These are phyloP conservation scores for Phytophthora cactorum DNA, from an alignment of 352 stramenopile species.

Conservation along the genomic window DNA sequence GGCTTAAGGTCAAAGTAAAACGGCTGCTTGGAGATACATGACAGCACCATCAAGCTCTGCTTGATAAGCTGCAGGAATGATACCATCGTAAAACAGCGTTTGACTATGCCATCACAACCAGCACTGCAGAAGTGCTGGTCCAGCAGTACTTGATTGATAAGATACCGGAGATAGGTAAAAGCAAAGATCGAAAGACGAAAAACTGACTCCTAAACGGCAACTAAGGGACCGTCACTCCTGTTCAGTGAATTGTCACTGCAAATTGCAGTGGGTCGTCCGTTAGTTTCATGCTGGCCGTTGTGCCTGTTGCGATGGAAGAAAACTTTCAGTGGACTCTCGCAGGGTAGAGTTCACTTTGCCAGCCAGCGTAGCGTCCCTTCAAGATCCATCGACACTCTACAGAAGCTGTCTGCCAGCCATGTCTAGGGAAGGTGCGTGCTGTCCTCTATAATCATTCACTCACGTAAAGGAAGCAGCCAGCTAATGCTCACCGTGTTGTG, in stretches of 20 bases:
- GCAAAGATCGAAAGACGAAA: not conserved
- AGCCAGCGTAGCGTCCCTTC: slow-evolving; percentile 15
- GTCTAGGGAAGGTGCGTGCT: slow-evolving; percentile 21
- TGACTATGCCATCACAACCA: not conserved
- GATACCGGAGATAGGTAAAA: not conserved
- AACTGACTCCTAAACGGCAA: slow-evolving; percentile 9
- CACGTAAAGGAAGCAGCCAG: not conserved
- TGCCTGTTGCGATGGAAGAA: slow-evolving; percentile 7
- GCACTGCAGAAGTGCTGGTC: not conserved
- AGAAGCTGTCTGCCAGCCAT: slow-evolving; percentile 10
- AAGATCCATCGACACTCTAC: slow-evolving; percentile 16
- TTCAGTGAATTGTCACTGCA: not conserved
- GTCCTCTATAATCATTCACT: not conserved
- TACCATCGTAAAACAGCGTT: not conserved
- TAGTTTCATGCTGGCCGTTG: slow-evolving; percentile 19
- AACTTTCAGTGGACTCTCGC: not conserved
- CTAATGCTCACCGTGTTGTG: slow-evolving; percentile 7
- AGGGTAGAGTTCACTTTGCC: not conserved
- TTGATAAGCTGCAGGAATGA: too few species aligned
- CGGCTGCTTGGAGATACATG: too few species aligned
- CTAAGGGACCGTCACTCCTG: slow-evolving; percentile 15
- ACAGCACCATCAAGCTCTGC: not conserved
- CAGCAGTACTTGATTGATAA: slow-evolving; percentile 5
- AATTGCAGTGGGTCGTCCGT: slow-evolving; percentile 5
- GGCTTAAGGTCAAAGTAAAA: too few species aligned